phyloP scores from a whole-genome alignment of 2,329 filamentous ascomycete genomes.

The Sarocladiaceae sp. region DNA sequence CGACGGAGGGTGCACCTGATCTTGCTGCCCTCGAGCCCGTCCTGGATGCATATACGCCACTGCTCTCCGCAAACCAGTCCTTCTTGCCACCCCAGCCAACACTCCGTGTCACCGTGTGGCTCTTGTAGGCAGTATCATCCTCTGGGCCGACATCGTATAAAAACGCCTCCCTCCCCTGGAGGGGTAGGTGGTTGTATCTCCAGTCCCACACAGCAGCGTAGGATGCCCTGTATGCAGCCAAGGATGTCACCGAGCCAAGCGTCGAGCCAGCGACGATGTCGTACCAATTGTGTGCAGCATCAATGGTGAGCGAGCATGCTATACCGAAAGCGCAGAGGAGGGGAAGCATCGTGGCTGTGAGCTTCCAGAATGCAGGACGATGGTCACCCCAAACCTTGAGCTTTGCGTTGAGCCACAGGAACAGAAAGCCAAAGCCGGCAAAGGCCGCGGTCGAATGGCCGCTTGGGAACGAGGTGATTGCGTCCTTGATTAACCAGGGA shows the following conservation, averaged over 20 bases:
- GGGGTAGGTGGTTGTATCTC: constrained; percentile 60
- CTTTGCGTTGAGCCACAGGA: constrained; percentile 45
- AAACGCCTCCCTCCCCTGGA: constrained; percentile 35
- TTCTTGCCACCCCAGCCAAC: constrained; percentile 13
- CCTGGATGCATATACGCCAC: not conserved
- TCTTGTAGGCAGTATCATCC: constrained; percentile 7
- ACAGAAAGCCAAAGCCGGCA: constrained; percentile 7
- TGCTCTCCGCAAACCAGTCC: constrained; percentile 12
- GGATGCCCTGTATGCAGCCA: constrained; percentile 58
- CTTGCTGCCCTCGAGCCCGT: not conserved
- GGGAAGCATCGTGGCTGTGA: constrained; percentile 51
- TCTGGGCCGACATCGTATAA: constrained; percentile 13
- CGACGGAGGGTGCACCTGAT: not conserved
- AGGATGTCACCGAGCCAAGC: constrained; percentile 58
- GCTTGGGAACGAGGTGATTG: constrained; percentile 36
- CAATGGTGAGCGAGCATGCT: constrained; percentile 55
- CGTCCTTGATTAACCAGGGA: constrained; percentile 48
- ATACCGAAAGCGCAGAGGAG: constrained; percentile 55
- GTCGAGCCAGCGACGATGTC: constrained; percentile 58
- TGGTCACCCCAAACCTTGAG: constrained; percentile 64
- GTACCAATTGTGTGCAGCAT: constrained; percentile 64
- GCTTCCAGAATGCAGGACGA: constrained; percentile 61
- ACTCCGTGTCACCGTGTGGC: constrained; percentile 11
- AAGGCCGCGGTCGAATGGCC: constrained; percentile 2
- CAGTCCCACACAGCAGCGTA: constrained; percentile 66